phyloP scores from a whole-genome alignment of 495 filamentous ascomycete species.

The Achaetomiella virescens region DNA sequence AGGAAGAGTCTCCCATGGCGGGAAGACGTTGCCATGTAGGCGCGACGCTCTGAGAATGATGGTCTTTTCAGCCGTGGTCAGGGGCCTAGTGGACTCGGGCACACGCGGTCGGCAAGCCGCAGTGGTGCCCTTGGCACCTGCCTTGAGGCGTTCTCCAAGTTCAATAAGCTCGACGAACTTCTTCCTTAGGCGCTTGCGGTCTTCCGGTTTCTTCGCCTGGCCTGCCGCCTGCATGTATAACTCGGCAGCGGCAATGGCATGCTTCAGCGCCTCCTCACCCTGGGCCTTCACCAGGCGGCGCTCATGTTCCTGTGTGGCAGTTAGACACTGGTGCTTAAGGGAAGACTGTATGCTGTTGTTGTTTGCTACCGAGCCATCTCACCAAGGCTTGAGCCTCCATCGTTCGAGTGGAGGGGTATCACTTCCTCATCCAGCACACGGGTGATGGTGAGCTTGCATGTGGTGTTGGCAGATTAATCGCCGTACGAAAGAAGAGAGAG shows the following conservation, averaged over 20 bases:
- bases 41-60: constrained; percentile 71
- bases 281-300: constrained; percentile 45
- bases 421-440: background rate
- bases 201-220: constrained; percentile 43
- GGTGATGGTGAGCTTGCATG: background rate
- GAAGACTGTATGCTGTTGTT: background rate
- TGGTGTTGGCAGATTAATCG: background rate
- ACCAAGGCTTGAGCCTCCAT: constrained; percentile 27
- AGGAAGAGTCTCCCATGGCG: constrained; percentile 67
- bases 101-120: constrained; percentile 30
- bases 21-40: constrained; percentile 73
- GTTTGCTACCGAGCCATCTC: background rate
- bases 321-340: constrained; percentile 23
- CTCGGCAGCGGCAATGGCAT: constrained; percentile 68
- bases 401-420: background rate
- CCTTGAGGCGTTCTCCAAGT: constrained; percentile 69
- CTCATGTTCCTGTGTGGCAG: constrained; percentile 53
- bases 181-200: constrained; percentile 52
- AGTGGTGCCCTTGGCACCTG: constrained; percentile 19
- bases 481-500: too few relatives aligned
- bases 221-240: constrained; percentile 68
- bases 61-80: constrained; percentile 68
- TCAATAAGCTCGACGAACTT: constrained; percentile 62
- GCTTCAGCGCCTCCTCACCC: constrained; percentile 62
- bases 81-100: constrained; percentile 54